phyloP scores from a whole-genome alignment of 2,329 filamentous ascomycete species.

The Penicillium frequentans region DNA sequence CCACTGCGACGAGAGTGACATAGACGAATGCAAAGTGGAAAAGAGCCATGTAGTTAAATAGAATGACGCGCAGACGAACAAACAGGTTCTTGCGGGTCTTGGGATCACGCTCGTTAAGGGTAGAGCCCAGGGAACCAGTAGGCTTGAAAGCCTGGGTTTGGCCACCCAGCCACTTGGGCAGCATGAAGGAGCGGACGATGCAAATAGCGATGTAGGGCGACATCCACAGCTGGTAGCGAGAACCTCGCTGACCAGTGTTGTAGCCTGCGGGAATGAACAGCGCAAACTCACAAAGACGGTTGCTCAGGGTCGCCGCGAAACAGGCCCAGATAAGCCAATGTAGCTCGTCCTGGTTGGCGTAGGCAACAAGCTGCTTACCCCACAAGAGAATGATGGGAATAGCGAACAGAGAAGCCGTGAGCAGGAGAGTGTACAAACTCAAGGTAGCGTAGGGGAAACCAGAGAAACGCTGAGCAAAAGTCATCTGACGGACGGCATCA shows the following conservation, averaged over 20 bases:
- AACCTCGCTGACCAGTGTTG: constrained; percentile 58
- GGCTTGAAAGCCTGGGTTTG: constrained; percentile 60
- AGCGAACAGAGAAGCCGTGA: constrained; percentile 57
- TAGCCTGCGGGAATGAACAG: constrained; percentile 62
- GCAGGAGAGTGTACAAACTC: constrained; percentile 57
- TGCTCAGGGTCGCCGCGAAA: constrained; percentile 53
- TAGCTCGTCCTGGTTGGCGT: constrained; percentile 54
- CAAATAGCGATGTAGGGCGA: constrained; percentile 61
- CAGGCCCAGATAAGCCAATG: constrained; percentile 59
- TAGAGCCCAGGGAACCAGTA: constrained; percentile 58
- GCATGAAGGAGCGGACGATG: constrained; percentile 58
- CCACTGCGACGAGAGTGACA: constrained; percentile 53
- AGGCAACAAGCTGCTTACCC: constrained; percentile 59
- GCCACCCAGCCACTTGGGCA: constrained; percentile 62
- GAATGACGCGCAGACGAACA: constrained; percentile 54
- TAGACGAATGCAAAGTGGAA: constrained; percentile 59
- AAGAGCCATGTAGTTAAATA: constrained; percentile 57
- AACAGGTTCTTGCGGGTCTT: constrained; percentile 44
- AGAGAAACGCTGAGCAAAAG: constrained; percentile 57
- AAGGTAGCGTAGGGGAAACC: constrained; percentile 59
- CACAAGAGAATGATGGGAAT: constrained; percentile 60
- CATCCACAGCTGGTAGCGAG: constrained; percentile 62
- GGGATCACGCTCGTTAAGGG: constrained; percentile 59
- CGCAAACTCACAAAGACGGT: constrained; percentile 58
- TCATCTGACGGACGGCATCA: constrained; percentile 55